Evolutionary conservation across 2,329 filamentous ascomycete genomes (phyloP), one percentile per base, ranked within the genome.

Genomic region (Graphiopsis chlorocephala): DNA sequence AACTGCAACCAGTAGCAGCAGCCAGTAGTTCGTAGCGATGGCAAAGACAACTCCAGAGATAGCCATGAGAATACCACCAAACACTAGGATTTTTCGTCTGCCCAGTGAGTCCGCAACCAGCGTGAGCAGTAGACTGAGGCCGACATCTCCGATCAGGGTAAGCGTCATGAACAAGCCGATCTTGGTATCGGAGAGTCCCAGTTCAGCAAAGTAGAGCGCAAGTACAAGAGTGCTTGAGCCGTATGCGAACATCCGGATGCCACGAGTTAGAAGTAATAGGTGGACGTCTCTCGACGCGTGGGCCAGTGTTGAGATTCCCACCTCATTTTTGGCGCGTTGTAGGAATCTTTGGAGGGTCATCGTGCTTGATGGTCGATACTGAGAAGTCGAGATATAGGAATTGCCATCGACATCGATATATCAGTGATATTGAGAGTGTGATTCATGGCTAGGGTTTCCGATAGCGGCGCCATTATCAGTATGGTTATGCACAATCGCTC

Each of bases 221-320:
- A 77, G 70, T 33, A 77, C 71, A 11, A 77, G 66, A 10, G 74
- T 74, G 35, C 63, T 68, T 6, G 79, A 78, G 61, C 87, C 87
- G 70, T 89, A 90, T 6, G 86, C 88, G 66, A 87, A 85, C 59
- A 89, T 81, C 2, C 88, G 84, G 5, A 88, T 79, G 72, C 50
- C 17, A 17, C 50, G 50, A 53, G 28, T 31, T 28, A 53, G 28
- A 29, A 53, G 50, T 31, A 87, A 86, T 8, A 53, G 14, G 69
- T 87, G 86, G 66, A 83, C 79, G 71, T 88, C 85, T 55, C 71
- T 72, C 5, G 76, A 68, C 0, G 82, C 80, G 28, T 68, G 61
- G 68, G 77, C 72, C 29, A 85, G 72, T 7, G 82, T 78, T 15
- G 75, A 67, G 20, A 85, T 70, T 58, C 83, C 83, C n/a, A 81